A percentile compares a stretch with the other conserved stretches of the same genome.
Conservation (phyloP, 208 protist genomes). For the Naegleria lovaniensis region DNA sequence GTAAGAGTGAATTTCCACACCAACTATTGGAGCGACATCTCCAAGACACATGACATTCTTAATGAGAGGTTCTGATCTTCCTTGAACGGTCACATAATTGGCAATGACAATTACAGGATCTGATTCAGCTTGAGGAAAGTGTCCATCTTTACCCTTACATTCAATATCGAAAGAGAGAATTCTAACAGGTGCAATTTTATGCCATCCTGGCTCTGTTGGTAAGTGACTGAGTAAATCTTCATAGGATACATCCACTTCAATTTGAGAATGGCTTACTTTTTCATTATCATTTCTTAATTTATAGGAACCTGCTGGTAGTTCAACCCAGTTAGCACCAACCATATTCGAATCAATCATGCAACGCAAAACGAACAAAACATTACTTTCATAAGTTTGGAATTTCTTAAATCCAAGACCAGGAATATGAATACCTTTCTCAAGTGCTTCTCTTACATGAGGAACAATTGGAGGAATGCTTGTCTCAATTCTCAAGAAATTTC, state of each 20-base stretch:
- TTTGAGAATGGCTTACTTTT: constrained; percentile 51
- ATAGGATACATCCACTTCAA: constrained; percentile 75
- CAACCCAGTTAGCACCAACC: constrained; percentile 85
- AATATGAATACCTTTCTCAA: constrained; percentile 22
- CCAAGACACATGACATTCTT: constrained; percentile 84
- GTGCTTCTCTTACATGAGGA: background rate
- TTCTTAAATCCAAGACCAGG: background rate
- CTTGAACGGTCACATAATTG: constrained; percentile 81
- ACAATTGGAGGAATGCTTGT: background rate
- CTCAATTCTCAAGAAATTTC: constrained; percentile 7
- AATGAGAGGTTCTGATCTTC: constrained; percentile 44
- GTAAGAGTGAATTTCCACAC: constrained; percentile 83
- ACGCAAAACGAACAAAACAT: constrained; percentile 94
- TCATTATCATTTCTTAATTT: constrained; percentile 28
- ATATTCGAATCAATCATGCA: constrained; percentile 97
- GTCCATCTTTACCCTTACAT: constrained; percentile 90
- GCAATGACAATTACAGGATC: constrained; percentile 99
- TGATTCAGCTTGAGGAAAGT: constrained; percentile 95
- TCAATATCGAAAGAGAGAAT: constrained; percentile 99
- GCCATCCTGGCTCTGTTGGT: constrained; percentile 72
- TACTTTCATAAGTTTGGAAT: constrained; percentile 95
- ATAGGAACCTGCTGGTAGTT: constrained; percentile 67
- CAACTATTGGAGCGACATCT: constrained; percentile 86
- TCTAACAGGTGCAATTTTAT: constrained; percentile 92
- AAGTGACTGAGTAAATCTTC: background rate